Percentiles rank a stretch among this genome's conserved stretches.
Conservation (phyloP, 306 rosid genomes). For the Cucurbita pepo region DNA sequence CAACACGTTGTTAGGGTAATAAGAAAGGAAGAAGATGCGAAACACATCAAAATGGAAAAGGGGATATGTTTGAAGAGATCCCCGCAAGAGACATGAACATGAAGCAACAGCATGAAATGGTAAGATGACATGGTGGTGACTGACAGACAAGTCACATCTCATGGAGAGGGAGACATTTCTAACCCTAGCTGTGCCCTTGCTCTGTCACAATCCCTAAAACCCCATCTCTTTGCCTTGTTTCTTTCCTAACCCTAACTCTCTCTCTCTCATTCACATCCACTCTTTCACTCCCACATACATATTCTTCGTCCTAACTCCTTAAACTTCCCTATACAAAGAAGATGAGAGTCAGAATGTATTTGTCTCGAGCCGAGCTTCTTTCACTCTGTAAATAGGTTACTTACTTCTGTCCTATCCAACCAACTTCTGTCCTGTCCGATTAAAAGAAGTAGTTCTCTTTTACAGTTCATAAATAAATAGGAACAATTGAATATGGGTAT, state of each 20-base stretch:
- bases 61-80: conserved; percentile 1
- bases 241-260: neutral
- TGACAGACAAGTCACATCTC: conserved; percentile 8
- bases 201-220: conserved; percentile 1
- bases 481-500: too few relatives aligned
- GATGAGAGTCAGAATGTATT: too few relatives aligned
- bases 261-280: neutral
- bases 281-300: too few relatives aligned
- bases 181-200: conserved; percentile 7
- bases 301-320: too few relatives aligned
- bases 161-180: neutral
- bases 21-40: neutral
- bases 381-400: too few relatives aligned
- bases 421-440: too few relatives aligned
- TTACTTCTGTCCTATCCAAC: too few relatives aligned
- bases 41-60: neutral
- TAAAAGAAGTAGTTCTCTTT: too few relatives aligned
- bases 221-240: neutral
- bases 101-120: conserved; percentile 3
- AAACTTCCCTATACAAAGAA: too few relatives aligned
- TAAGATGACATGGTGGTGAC: neutral
- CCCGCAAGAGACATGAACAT: conserved; percentile 13
- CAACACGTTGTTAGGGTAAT: too few relatives aligned
- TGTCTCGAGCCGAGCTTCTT: too few relatives aligned
- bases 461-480: too few relatives aligned